Conservation (phyloP, 2,329 filamentous ascomycete species). For the Diaporthe eres region DNA sequence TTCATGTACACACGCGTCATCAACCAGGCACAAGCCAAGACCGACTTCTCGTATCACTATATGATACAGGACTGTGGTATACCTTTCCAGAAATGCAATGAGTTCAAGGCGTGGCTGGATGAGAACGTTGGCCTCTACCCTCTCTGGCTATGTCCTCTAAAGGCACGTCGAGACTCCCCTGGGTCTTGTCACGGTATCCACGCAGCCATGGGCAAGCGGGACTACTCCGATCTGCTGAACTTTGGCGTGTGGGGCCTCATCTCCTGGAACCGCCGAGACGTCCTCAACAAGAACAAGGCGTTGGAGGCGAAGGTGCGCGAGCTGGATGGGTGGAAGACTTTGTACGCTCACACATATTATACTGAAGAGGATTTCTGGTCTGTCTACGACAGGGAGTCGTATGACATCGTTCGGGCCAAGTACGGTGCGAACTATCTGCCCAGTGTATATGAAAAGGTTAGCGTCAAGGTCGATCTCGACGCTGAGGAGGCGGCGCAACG, state of each 20-base stretch:
- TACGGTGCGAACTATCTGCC: constrained; percentile 73
- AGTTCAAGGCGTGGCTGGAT: constrained; percentile 65
- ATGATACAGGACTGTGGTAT: constrained; percentile 76
- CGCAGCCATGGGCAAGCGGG: constrained; percentile 52
- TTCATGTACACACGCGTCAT: constrained; percentile 76
- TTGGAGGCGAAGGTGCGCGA: constrained; percentile 72
- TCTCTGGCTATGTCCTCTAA: constrained; percentile 69
- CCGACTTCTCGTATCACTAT: constrained; percentile 63
- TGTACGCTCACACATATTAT: constrained; percentile 80
- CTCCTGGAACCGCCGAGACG: constrained; percentile 57
- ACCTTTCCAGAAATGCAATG: constrained; percentile 57
- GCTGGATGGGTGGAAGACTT: constrained; percentile 76
- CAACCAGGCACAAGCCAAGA: constrained; percentile 40
- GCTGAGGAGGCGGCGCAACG: constrained; percentile 46
- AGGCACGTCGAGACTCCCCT: constrained; percentile 57
- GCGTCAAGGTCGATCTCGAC: constrained; percentile 64
- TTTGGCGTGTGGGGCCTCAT: constrained; percentile 74
- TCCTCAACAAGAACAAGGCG: constrained; percentile 68
- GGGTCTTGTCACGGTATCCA: constrained; percentile 63
- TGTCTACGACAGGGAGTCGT: constrained; percentile 72
- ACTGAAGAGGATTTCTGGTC: constrained; percentile 78
- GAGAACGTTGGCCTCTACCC: constrained; percentile 63
- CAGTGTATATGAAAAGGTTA: constrained; percentile 78
- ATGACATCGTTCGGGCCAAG: constrained; percentile 69
- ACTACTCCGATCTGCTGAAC: constrained; percentile 62